A percentile compares a stretch with the other conserved stretches of the same genome.
Conservation (phyloP, 2,329 filamentous ascomycete species). For the Ceratocystis huliohia region DNA sequence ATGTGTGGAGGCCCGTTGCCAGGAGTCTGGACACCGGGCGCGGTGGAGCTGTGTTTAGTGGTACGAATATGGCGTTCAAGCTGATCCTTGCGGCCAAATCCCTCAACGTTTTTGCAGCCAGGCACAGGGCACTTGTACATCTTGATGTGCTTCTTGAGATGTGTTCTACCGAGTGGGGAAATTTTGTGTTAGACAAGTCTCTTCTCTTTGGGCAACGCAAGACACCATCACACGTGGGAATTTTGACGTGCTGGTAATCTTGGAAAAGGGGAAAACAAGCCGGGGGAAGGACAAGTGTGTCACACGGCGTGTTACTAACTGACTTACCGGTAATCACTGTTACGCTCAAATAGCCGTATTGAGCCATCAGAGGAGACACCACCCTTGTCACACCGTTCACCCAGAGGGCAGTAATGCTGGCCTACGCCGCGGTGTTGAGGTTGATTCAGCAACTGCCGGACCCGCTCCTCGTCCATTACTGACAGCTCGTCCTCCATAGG, state of each 20-base stretch:
- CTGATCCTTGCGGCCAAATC: conserved; percentile 20
- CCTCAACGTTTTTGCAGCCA: conserved; percentile 19
- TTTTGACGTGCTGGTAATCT: background rate
- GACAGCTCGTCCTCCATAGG: conserved; percentile 18
- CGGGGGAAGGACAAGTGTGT: background rate
- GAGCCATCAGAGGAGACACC: conserved; percentile 14
- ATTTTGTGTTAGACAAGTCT: conserved; percentile 3
- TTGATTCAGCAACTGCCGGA: conserved; percentile 18
- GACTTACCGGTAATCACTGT: conserved; percentile 18
- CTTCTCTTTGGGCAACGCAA: background rate
- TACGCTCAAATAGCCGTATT: conserved; percentile 19
- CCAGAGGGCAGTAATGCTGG: conserved; percentile 17
- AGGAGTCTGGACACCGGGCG: background rate
- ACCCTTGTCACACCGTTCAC: conserved; percentile 18
- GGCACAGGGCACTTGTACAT: conserved; percentile 20
- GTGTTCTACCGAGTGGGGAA: conserved; percentile 11
- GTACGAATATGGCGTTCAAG: conserved; percentile 19
- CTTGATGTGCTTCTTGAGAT: conserved; percentile 19
- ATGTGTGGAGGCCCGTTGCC: background rate
- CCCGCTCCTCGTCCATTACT: conserved; percentile 14
- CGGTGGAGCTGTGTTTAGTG: conserved; percentile 17
- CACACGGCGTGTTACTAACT: background rate
- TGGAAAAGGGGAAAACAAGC: background rate
- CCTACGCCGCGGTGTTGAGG: conserved; percentile 19
- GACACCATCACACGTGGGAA: background rate